phyloP scores from a whole-genome alignment of 2,329 filamentous ascomycete genomes.

The Phymatotrichopsis omnivora region DNA sequence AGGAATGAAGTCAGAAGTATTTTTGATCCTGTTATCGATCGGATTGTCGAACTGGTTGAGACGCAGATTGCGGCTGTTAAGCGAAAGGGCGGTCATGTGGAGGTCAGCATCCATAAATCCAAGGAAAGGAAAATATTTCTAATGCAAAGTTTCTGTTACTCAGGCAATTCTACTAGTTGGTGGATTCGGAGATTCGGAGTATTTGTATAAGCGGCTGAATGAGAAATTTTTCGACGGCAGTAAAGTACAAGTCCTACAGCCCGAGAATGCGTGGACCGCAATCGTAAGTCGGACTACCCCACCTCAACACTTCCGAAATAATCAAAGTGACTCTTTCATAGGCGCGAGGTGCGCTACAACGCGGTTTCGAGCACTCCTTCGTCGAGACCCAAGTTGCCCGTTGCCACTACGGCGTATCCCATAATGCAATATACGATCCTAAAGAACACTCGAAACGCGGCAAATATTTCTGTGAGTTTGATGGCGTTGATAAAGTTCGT shows the following conservation, averaged over 20 bases:
- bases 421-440: neutral
- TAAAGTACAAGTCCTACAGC: conserved; percentile 27
- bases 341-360: conserved; percentile 53
- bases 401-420: conserved; percentile 63
- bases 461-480: too few relatives aligned
- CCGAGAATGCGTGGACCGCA: conserved; percentile 28
- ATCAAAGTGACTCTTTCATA: neutral
- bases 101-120: too few relatives aligned
- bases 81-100: conserved; percentile 49
- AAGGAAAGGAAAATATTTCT: too few relatives aligned
- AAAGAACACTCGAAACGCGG: too few relatives aligned
- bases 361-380: conserved; percentile 68
- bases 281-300: too few relatives aligned
- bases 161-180: conserved; percentile 58
- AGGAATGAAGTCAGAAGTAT: conserved; percentile 42
- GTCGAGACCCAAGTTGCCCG: conserved; percentile 63
- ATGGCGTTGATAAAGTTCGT: too few relatives aligned
- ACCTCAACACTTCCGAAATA: neutral
- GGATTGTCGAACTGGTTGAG: conserved; percentile 57
- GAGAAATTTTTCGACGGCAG: conserved; percentile 46
- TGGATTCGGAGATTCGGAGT: conserved; percentile 70
- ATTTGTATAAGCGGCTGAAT: conserved; percentile 62
- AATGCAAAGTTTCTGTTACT: too few relatives aligned
- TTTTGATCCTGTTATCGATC: conserved; percentile 63
- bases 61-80: conserved; percentile 56